Evolutionary conservation across 2,329 filamentous ascomycete genomes (phyloP), one percentile per base, ranked within the genome.

Genomic region (Pseudofabraea citricarpa): DNA sequence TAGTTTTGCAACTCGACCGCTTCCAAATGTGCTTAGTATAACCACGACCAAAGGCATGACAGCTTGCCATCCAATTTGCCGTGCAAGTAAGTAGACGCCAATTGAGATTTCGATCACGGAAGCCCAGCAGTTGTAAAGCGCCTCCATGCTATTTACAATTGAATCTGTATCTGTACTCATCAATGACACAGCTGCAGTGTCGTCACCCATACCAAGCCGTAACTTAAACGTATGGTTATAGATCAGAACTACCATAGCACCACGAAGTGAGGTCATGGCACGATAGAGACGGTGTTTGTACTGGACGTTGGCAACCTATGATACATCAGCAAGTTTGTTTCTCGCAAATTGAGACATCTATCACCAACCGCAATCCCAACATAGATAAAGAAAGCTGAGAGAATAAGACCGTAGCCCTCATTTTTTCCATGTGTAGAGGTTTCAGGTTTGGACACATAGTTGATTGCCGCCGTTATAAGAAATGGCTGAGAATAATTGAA

Each of bases 51-150:
- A n/a, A 8, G 24, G 24, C 24, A n/a, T n/a, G n/a, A 27, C 24
- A n/a, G 8, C 8, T 8, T 8, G 8, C 24, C 24, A 27, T 27
- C 24, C 24, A 8, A 27, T 8, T 27, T 66, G 56, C 4, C 52
- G 52, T 13, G 61, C 51, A 1, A 68, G 43, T 3, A 68, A 40
- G 27, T 57, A 68, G 1, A 64, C 53, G 0, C 55, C 61, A 5
- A 68, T 26, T 0, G 55, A 58, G 10, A 67, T 48, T 20, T 68
- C 63, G 6, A 67, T 39, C 2, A 61, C 45, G 12, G 55, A 55
- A 5, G 63, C 61, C 66, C 65, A 68, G 15, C 62, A 53, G 2
- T 64, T 62, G 43, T 65, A 59, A 0, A 64, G 38, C 0, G 45
- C 41, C 0, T 47, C 48, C 12, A 55, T 47, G 1, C 53, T 52